Evolutionary conservation across 306 rosid genomes (phyloP).

Genomic region (Prinsepia uniflora): DNA sequence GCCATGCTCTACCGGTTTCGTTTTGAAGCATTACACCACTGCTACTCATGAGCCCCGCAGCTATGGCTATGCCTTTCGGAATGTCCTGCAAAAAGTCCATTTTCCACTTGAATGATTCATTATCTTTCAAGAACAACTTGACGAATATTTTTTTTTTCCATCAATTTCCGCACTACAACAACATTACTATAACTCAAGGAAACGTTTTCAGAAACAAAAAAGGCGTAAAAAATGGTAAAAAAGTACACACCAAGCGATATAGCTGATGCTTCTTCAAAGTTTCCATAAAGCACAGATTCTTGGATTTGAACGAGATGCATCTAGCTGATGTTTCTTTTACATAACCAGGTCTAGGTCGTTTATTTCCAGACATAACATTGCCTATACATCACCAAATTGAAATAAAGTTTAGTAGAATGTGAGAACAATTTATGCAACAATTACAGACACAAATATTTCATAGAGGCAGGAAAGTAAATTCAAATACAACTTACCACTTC

Average conservation of each 20-base stretch:
- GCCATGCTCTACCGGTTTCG: not conserved
- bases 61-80: not conserved
- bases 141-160: too few species aligned
- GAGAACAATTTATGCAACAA: not conserved
- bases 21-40: not conserved
- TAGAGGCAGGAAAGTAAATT: not conserved
- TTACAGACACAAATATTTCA: not conserved
- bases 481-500: not conserved
- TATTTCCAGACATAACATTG: not conserved
- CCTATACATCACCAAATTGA: too few species aligned
- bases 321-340: not conserved
- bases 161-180: too few species aligned
- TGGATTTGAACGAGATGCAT: slow-evolving; percentile 6
- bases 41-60: not conserved
- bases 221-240: not conserved
- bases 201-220: not conserved
- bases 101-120: too few species aligned
- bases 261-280: not conserved
- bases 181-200: not conserved
- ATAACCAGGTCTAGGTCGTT: not conserved
- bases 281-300: not conserved
- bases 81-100: not conserved
- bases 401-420: not conserved
- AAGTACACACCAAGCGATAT: slow-evolving; percentile 10
- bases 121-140: too few species aligned